Percentiles rank a stretch among this genome's conserved stretches.
Conservation (phyloP, 176 grass and related monocot genomes). For the Hordeum marinum region DNA sequence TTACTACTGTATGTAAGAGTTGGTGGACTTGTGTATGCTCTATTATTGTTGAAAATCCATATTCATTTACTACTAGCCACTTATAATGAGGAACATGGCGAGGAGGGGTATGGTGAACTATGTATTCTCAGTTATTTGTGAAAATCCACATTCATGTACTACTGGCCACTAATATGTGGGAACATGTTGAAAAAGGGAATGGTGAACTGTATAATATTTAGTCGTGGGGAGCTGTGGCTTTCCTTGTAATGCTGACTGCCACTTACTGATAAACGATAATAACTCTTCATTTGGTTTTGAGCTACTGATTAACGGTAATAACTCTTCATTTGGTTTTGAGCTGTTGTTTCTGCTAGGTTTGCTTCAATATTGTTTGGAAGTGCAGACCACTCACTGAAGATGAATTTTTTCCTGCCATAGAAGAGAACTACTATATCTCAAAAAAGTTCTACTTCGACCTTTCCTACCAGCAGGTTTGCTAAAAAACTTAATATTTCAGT, state of each 20-base stretch:
- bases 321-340: constrained; percentile 18
- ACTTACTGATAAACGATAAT: background rate
- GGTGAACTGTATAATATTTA: background rate
- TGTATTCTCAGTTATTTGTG: background rate
- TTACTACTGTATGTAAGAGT: background rate
- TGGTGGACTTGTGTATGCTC: background rate
- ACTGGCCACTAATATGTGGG: background rate
- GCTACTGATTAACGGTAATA: constrained; percentile 6
- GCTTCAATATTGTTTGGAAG: constrained; percentile 51
- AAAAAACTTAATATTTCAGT: constrained; percentile 11
- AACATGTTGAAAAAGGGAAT: background rate
- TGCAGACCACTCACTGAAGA: constrained; percentile 53
- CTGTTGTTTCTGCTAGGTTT: constrained; percentile 36
- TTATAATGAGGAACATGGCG: background rate
- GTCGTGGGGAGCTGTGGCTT: background rate
- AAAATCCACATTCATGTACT: background rate
- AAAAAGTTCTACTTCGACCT: constrained; percentile 65
- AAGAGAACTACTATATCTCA: constrained; percentile 48
- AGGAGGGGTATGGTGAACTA: background rate
- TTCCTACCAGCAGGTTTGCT: constrained; percentile 50
- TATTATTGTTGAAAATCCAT: background rate
- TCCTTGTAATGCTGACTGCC: background rate
- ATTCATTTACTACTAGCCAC: background rate
- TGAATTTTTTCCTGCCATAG: constrained; percentile 54
- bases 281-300: constrained; percentile 22